Evolutionary conservation across 345 rosid species (phyloP).

Genomic region (Moringa oleifera): DNA sequence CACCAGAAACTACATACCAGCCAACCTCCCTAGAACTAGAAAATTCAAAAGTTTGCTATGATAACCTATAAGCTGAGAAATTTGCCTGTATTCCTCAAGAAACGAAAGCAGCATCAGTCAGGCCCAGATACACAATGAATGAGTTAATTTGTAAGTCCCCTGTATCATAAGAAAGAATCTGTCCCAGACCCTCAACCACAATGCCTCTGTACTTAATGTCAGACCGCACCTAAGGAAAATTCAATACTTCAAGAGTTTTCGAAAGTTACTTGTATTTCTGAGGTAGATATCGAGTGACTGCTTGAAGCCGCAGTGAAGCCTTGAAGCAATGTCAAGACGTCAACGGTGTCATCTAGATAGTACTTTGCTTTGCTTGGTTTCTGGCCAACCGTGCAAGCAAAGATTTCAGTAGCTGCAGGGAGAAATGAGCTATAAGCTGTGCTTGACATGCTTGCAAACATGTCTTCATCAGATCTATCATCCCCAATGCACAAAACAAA

Average conservation of each 20-base stretch:
- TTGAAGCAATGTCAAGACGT: slow-evolving; percentile 36
- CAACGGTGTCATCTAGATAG: slow-evolving; percentile 41
- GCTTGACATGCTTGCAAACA: slow-evolving; percentile 48
- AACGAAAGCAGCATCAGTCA: background rate
- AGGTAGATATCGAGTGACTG: slow-evolving; percentile 13
- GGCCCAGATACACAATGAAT: background rate
- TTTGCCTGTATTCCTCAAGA: no score
- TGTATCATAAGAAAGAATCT: background rate
- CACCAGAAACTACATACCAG: no score
- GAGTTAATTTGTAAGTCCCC: no score
- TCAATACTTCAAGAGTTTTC: background rate
- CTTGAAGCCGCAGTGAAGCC: slow-evolving; percentile 29
- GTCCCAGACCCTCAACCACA: background rate
- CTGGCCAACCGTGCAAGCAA: slow-evolving; percentile 56
- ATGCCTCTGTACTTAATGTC: background rate
- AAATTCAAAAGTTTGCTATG: no score
- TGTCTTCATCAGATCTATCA: slow-evolving; percentile 64
- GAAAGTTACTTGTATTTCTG: background rate
- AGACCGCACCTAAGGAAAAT: background rate
- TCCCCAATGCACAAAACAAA: slow-evolving; percentile 59
- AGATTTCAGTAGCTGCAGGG: slow-evolving; percentile 35
- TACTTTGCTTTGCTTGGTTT: slow-evolving; percentile 66
- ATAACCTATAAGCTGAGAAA: no score
- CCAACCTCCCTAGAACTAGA: no score
- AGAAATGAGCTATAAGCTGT: slow-evolving; percentile 20